phyloP scores from a whole-genome alignment of 108 stramenopile species.

The Conticribra guillardii region DNA sequence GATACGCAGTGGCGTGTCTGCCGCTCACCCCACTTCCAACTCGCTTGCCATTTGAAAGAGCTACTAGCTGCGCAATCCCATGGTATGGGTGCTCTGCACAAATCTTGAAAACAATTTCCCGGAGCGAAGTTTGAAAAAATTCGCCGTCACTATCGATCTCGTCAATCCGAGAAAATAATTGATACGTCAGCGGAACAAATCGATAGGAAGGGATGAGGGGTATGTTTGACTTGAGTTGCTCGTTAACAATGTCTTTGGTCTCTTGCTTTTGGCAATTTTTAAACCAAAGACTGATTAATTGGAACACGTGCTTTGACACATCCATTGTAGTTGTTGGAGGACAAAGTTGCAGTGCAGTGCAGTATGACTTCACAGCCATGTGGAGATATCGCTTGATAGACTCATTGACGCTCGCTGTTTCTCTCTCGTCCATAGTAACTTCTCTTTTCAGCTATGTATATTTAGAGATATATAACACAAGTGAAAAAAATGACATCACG shows the following conservation, averaged over 20 bases:
- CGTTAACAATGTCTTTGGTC: slow-evolving; percentile 46
- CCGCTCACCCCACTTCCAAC: slow-evolving; percentile 58
- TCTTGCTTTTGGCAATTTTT: slow-evolving; percentile 38
- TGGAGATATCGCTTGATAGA: slow-evolving; percentile 54
- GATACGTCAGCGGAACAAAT: slow-evolving; percentile 85
- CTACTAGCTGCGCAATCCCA: slow-evolving; percentile 78
- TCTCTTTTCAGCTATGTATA: slow-evolving; percentile 53
- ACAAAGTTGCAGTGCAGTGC: slow-evolving; percentile 55
- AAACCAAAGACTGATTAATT: slow-evolving; percentile 82
- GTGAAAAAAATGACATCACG: too few species aligned
- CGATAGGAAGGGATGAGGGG: slow-evolving; percentile 66
- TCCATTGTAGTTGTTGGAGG: slow-evolving; percentile 48
- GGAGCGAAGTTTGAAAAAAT: slow-evolving; percentile 67
- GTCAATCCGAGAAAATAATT: slow-evolving; percentile 87
- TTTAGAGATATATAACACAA: too few species aligned
- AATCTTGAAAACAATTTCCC: slow-evolving; percentile 65
- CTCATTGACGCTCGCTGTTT: slow-evolving; percentile 42
- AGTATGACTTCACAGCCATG: slow-evolving; percentile 65
- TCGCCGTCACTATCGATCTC: slow-evolving; percentile 7
- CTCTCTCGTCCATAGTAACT: slow-evolving; percentile 43
- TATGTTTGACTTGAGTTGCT: slow-evolving; percentile 29
- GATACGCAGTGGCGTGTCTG: slow-evolving; percentile 41
- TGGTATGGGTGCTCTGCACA: slow-evolving; percentile 89
- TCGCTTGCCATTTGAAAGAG: slow-evolving; percentile 75
- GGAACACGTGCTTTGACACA: slow-evolving; percentile 69